These are phyloP conservation scores for Didymella pomorum DNA, from an alignment of 2,329 filamentous ascomycete species.

Conservation along the genomic window DNA sequence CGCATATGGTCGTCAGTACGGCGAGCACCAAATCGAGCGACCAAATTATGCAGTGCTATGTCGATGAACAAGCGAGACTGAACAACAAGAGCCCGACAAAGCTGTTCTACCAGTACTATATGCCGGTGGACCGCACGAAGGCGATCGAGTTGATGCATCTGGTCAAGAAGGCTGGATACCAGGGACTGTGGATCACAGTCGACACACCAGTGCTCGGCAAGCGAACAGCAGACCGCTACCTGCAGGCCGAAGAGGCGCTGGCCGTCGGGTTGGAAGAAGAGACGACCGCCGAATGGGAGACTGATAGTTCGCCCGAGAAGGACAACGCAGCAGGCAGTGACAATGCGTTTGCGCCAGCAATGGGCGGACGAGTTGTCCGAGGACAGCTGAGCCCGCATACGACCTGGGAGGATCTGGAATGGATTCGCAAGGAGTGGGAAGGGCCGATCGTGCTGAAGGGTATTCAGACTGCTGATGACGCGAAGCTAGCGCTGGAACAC, in stretches of 20 bases:
- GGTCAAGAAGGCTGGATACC: slow-evolving; percentile 44
- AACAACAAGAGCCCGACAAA: slow-evolving; percentile 38
- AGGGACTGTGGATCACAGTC: slow-evolving; percentile 49
- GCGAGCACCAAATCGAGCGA: slow-evolving; percentile 43
- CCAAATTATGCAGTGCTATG: slow-evolving; percentile 45
- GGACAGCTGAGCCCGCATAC: slow-evolving; percentile 55
- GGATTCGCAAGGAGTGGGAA: slow-evolving; percentile 53
- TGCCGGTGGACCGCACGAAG: slow-evolving; percentile 44
- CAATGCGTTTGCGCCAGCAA: slow-evolving; percentile 66
- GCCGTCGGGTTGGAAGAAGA: slow-evolving; percentile 61
- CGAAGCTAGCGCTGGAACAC: slow-evolving; percentile 54
- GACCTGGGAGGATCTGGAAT: slow-evolving; percentile 58
- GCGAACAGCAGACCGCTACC: slow-evolving; percentile 44
- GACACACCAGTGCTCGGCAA: slow-evolving; percentile 49
- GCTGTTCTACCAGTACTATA: slow-evolving; percentile 50
- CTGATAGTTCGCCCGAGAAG: slow-evolving; percentile 13
- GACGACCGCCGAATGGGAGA: slow-evolving; percentile 60
- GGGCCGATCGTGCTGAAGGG: slow-evolving; percentile 57
- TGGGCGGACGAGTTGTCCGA: slow-evolving; percentile 55
- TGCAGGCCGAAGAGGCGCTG: slow-evolving; percentile 59
- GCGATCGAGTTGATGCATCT: slow-evolving; percentile 45
- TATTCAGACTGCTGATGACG: slow-evolving; percentile 56
- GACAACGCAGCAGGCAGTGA: slow-evolving; percentile 55
- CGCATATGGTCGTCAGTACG: slow-evolving; percentile 49
- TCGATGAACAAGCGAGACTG: slow-evolving; percentile 36